These are phyloP conservation scores for Lasiosphaeria ovina DNA, from an alignment of 495 filamentous ascomycete species.

Conservation along the genomic window DNA sequence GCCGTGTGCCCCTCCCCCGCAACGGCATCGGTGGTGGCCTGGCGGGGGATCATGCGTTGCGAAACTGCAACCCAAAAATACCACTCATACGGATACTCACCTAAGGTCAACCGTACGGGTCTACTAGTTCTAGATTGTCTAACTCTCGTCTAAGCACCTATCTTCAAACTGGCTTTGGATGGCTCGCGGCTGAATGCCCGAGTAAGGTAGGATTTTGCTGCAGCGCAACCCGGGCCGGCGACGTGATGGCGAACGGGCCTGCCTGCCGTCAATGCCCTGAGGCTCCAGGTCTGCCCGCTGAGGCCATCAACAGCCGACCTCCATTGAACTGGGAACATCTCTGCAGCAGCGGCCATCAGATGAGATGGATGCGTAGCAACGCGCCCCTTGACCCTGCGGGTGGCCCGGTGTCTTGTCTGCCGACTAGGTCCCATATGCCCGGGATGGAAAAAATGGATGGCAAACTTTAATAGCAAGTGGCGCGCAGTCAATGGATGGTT, in stretches of 20 bases:
- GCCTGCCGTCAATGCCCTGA: constrained; percentile 6
- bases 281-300: background rate
- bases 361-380: background rate
- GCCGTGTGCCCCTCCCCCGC: background rate
- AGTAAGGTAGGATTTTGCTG: no score
- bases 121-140: no score
- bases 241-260: background rate
- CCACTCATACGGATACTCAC: no score
- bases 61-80: no score
- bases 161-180: no score
- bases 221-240: no score
- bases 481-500: no score
- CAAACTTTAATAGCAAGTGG: background rate
- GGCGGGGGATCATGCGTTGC: no score
- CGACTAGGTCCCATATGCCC: background rate
- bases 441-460: background rate
- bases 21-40: background rate
- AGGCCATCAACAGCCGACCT: background rate
- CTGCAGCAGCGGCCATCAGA: background rate
- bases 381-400: background rate
- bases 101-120: no score
- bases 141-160: no score
- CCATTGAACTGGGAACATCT: background rate
- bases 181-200: no score
- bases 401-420: background rate